A percentile compares a stretch with the other conserved stretches of the same genome.
These are phyloP conservation scores for Eucalyptus sp. DNA, from an alignment of 345 rosid genomes.

Conservation along the genomic window DNA sequence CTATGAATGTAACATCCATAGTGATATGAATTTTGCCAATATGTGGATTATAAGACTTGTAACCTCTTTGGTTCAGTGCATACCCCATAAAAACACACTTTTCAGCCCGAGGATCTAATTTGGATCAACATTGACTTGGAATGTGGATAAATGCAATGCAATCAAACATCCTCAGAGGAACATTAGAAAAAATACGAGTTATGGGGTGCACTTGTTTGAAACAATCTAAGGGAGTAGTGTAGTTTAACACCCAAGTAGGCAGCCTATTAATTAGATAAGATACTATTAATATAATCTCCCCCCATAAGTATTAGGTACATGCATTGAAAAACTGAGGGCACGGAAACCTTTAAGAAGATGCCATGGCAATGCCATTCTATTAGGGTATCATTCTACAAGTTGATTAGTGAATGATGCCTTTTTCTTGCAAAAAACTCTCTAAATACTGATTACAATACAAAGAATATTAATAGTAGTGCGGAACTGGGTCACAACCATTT, in stretches of 20 bases:
- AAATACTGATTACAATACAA: neutral
- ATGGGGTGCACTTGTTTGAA: neutral
- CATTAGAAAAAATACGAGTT: neutral
- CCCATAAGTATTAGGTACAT: neutral
- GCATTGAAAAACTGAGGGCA: neutral
- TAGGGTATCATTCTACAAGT: neutral
- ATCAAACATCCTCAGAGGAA: neutral
- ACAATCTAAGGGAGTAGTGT: neutral
- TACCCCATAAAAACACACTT: neutral
- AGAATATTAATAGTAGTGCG: neutral
- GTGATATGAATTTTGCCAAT: neutral
- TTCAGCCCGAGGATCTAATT: neutral
- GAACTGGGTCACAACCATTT: neutral
- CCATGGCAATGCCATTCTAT: neutral
- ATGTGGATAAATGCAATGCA: neutral
- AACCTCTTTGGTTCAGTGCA: neutral
- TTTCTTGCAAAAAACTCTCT: neutral
- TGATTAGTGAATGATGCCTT: neutral
- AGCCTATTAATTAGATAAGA: neutral
- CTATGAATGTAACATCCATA: neutral
- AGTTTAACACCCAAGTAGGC: neutral
- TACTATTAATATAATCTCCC: accelerated
- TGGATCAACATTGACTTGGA: neutral
- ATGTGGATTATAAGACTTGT: neutral
- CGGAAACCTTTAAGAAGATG: neutral